Evolutionary conservation across 2,329 filamentous ascomycete genomes (phyloP).

Genomic region (Ophiognomonia clavigignenti-juglandacearum): DNA sequence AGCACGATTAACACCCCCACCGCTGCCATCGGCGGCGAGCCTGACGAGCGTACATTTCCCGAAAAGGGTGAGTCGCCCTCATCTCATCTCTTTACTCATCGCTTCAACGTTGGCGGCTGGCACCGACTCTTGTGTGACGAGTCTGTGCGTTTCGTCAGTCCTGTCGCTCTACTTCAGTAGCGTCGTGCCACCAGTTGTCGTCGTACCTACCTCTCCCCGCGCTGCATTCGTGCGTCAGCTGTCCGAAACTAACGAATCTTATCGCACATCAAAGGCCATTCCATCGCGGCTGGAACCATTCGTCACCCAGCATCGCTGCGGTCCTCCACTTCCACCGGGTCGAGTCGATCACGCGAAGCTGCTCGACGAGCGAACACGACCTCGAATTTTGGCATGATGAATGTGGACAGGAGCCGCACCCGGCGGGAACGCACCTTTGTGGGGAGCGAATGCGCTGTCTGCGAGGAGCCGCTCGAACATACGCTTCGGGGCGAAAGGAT

Average conservation of each 20-base stretch:
- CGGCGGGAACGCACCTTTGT: slow-evolving; percentile 92
- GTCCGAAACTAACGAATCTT: slow-evolving; percentile 20
- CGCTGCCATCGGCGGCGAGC: slow-evolving; percentile 12
- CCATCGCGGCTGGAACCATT: slow-evolving; percentile 31
- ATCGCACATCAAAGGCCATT: slow-evolving; percentile 28
- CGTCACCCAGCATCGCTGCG: slow-evolving; percentile 32
- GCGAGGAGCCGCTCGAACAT: slow-evolving; percentile 93
- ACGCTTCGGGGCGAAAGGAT: slow-evolving; percentile 91
- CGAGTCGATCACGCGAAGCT: slow-evolving; percentile 31
- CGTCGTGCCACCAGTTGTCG: not conserved
- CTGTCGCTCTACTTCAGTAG: not conserved
- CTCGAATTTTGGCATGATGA: slow-evolving; percentile 60
- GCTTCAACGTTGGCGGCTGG: not conserved
- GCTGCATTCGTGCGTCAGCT: slow-evolving; percentile 2
- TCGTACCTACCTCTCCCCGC: not conserved
- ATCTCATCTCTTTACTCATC: slow-evolving; percentile 2
- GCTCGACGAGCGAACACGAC: slow-evolving; percentile 27
- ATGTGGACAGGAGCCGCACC: slow-evolving; percentile 70
- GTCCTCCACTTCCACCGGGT: slow-evolving; percentile 32
- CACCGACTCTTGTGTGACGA: not conserved
- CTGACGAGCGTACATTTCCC: slow-evolving; percentile 22
- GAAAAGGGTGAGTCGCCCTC: slow-evolving; percentile 29
- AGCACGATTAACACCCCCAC: slow-evolving; percentile 7
- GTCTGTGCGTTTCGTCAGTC: not conserved
- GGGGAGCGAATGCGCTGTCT: slow-evolving; percentile 90